These are phyloP conservation scores for Thuidium tamariscinum DNA, from an alignment of 225 moss, liverwort and hornwort genomes.

Conservation along the genomic window DNA sequence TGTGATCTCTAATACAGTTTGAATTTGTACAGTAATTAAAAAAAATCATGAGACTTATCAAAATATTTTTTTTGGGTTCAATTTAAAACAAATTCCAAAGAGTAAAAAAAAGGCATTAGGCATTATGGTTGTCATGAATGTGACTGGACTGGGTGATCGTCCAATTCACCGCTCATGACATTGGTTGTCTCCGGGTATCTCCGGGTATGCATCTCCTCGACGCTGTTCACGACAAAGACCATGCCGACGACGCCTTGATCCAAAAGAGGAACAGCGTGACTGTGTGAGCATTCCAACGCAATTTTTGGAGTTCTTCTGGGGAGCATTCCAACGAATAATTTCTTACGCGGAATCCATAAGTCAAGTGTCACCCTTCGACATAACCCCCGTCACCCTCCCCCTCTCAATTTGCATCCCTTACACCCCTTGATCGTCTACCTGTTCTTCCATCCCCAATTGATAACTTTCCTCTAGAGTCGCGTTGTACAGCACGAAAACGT, in stretches of 20 bases:
- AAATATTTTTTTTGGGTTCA: no score
- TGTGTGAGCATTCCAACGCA: background rate
- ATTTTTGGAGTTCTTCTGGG: no score
- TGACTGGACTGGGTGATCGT: background rate
- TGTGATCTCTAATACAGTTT: no score
- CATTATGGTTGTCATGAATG: no score
- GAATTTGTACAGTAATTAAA: no score
- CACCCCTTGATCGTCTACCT: background rate
- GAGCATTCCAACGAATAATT: no score
- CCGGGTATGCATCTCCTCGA: background rate
- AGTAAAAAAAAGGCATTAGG: no score
- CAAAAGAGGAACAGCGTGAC: background rate
- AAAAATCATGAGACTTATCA: no score
- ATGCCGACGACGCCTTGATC: background rate
- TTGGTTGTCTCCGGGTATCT: background rate
- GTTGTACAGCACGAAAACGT: background rate
- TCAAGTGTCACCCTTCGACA: background rate
- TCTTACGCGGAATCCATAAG: background rate
- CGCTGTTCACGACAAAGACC: background rate
- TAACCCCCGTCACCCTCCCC: background rate
- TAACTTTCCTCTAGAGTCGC: background rate
- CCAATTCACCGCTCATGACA: no score
- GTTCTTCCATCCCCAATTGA: background rate
- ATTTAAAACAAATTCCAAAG: no score
- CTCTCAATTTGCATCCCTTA: background rate